These are phyloP conservation scores for Fusarium sp. DNA, from an alignment of 2,329 filamentous ascomycete genomes.

Conservation along the genomic window DNA sequence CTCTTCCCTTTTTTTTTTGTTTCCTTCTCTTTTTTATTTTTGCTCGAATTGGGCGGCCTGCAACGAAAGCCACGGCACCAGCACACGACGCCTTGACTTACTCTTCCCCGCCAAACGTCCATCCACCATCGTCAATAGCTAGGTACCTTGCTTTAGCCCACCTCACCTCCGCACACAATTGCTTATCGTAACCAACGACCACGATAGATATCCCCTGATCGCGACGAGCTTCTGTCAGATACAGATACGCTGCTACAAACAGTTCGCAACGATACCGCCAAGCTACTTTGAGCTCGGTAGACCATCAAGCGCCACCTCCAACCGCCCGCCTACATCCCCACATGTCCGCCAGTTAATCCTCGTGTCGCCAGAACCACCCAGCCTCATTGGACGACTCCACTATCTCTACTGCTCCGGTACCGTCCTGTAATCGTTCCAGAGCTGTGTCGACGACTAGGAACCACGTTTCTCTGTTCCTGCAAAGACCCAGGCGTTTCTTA, in stretches of 20 bases:
- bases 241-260: constrained; percentile 22
- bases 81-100: constrained; percentile 44
- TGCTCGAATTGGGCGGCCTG: constrained; percentile 40
- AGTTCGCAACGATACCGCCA: constrained; percentile 27
- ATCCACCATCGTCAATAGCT: constrained; percentile 41
- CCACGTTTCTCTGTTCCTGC: constrained; percentile 31
- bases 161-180: constrained; percentile 41
- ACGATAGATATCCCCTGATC: constrained; percentile 23
- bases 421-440: constrained; percentile 44
- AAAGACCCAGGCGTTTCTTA: constrained; percentile 26
- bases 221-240: constrained; percentile 15
- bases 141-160: constrained; percentile 42
- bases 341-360: constrained; percentile 50
- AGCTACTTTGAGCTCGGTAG: constrained; percentile 32
- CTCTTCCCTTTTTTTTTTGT: constrained; percentile 17
- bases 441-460: constrained; percentile 33
- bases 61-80: constrained; percentile 22
- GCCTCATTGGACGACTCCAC: constrained; percentile 52
- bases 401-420: constrained; percentile 42
- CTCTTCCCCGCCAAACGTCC: constrained; percentile 40
- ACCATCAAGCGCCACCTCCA: constrained; percentile 47
- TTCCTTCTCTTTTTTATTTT: constrained; percentile 22
- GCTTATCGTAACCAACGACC: constrained; percentile 34
- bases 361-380: constrained; percentile 49
- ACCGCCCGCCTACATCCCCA: constrained; percentile 49